Conservation (phyloP, 192 early-diverging fungal genomes). For the Coemansia sp. region DNA sequence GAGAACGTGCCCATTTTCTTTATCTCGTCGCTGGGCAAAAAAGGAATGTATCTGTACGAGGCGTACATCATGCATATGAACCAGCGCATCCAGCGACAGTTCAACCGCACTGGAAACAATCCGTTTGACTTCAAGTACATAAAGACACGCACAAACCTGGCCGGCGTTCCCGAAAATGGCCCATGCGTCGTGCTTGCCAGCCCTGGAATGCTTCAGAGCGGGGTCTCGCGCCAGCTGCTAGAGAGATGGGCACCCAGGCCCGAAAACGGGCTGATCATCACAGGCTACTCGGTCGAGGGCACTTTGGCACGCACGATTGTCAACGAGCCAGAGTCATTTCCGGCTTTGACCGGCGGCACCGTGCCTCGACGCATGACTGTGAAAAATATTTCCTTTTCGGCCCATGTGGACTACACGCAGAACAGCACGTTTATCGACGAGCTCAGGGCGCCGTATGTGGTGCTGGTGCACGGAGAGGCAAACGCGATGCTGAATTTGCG, state of each 20-base stretch:
- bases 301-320: slow-evolving; percentile 84
- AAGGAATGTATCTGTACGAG: slow-evolving; percentile 95
- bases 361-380: slow-evolving; percentile 82
- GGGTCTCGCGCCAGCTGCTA: slow-evolving; percentile 90
- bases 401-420: slow-evolving; percentile 96
- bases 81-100: slow-evolving; percentile 85
- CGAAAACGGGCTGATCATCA: slow-evolving; percentile 90
- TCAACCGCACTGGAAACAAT: slow-evolving; percentile 71
- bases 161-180: slow-evolving; percentile 89
- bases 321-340: slow-evolving; percentile 84
- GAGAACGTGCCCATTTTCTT: slow-evolving; percentile 95
- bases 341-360: slow-evolving; percentile 74
- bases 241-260: slow-evolving; percentile 94
- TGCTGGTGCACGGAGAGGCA: slow-evolving; percentile 94
- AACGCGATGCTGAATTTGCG: slow-evolving; percentile 91
- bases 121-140: slow-evolving; percentile 98
- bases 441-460: slow-evolving; percentile 85
- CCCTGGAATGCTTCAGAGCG: slow-evolving; percentile 97
- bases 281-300: slow-evolving; percentile 97
- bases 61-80: slow-evolving; percentile 99
- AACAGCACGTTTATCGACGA: slow-evolving; percentile 97
- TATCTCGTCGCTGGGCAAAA: slow-evolving; percentile 91
- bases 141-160: slow-evolving; percentile 81
- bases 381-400: slow-evolving; percentile 95
- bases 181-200: slow-evolving; percentile 99